Evolutionary conservation across 2,329 filamentous ascomycete species (phyloP).

Genomic region (Aureobasidium sp.): DNA sequence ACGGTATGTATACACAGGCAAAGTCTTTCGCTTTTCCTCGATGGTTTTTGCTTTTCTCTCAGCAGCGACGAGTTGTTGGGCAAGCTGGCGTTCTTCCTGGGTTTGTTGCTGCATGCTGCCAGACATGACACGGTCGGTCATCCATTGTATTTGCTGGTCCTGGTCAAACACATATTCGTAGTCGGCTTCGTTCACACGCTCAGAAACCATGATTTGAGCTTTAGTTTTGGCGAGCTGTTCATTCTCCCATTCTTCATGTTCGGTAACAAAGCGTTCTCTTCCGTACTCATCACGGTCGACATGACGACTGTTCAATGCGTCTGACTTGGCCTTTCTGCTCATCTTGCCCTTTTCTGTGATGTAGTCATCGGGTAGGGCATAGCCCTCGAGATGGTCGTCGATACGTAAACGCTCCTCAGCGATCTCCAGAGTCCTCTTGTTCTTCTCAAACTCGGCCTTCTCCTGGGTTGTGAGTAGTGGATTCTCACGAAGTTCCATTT

Average conservation of each 20-base stretch:
- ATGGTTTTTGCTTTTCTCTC: conserved; percentile 84
- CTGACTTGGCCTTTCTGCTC: conserved; percentile 76
- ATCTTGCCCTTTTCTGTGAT: conserved; percentile 90
- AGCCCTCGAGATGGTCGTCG: conserved; percentile 87
- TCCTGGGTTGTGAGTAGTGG: conserved; percentile 67
- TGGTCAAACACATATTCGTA: conserved; percentile 95
- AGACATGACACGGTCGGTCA: conserved; percentile 62
- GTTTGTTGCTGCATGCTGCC: conserved; percentile 59
- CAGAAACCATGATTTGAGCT: conserved; percentile 67
- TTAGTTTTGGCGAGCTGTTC: conserved; percentile 85
- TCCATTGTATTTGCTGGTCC: conserved; percentile 77
- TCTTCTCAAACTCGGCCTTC: conserved; percentile 80
- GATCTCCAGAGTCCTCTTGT: conserved; percentile 55
- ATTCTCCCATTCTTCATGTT: conserved; percentile 92
- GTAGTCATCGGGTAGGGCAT: conserved; percentile 88
- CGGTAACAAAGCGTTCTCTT: conserved; percentile 81
- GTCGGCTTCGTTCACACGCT: conserved; percentile 68
- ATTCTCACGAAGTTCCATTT: conserved; percentile 64
- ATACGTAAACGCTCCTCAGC: conserved; percentile 71
- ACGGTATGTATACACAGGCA: conserved; percentile 84
- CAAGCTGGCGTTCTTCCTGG: conserved; percentile 68
- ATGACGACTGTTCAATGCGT: conserved; percentile 82
- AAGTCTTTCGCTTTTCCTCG: conserved; percentile 78
- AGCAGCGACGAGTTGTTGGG: conserved; percentile 76
- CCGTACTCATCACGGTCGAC: conserved; percentile 81